Base-by-base conservation (phyloP, 257 asterid genomes). In the Paulownia fortunei region DNA sequence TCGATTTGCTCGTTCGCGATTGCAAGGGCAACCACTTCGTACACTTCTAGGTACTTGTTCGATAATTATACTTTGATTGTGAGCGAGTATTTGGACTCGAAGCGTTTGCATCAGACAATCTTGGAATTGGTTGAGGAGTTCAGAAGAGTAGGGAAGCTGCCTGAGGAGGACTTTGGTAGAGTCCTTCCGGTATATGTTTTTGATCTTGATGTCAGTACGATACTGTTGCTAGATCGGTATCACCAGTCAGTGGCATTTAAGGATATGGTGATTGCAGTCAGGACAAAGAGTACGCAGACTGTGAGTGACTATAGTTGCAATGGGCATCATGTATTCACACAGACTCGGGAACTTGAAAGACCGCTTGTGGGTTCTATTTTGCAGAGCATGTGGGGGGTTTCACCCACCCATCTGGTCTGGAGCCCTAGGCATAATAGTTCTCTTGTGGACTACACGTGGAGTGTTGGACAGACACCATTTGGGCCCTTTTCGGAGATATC, bases 381-480 rank as follows among this genome's bases (percentile, higher is more conserved):
- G 80, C 99, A 95, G 86, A 95, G 92, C 77, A 95, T 95, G 99
- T 95, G 97, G 96, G 98, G 99, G 0, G 91, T 93, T 68, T 89
- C 99, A 0, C 99, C 96, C 0, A 95, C 98, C 0, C 98, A 95
- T 82, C 64, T 93, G 74, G 87, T 90, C 0, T 93, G 99, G 99
- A 93, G 98, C 84, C 91, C 97, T 13, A 89, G 93, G 82, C 98
- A 91, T 65, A 95, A 95, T 71, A 84, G 80, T 58, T 76, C 98
- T 59, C 85, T 93, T 47, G 88, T 90, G 34, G 99, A 95, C 75
- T 93, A 95, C 77, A 93, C 98, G 2, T 95, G 99, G 98, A 95
- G 99, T 36, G 84, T 95, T 56, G 94, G 96, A 16, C 97, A 95
- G 21, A 95, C 99, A 8, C 99, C 97, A 1, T 95, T 95, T 82